Base-by-base conservation (phyloP, 495 filamentous ascomycete genomes). In the Haplographium delicatum region DNA sequence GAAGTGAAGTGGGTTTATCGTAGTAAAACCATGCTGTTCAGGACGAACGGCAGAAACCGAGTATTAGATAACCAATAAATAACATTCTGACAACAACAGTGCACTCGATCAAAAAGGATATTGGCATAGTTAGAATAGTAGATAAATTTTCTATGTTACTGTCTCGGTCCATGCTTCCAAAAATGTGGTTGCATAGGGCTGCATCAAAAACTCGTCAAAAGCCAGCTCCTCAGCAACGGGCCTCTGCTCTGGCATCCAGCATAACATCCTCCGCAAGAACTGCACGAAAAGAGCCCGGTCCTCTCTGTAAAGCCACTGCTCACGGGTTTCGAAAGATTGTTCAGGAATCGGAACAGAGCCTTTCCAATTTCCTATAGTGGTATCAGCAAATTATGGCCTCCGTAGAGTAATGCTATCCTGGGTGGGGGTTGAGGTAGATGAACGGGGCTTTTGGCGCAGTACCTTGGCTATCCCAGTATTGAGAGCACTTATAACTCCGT, bases 341-440 rank as follows among this genome's bases (percentile, higher is more conserved):
- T 68, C 55, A 44, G 64, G 64, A 42, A 69, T 65, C 10, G 50
- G 46, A 43, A 60, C 51, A 9, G 53, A 58, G 27, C 51, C 54
- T 52, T 56, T 65, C 65, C 66, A 67, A 34, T 65, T 65, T 44
- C 66, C 66, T 67, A 44, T 53, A 38, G 27, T 48, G 27, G 43
- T 44, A 49, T 57, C 30, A 57, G 50, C 50, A 57, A 52, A 53
- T 47, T 47, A 43, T 55, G 44, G 37, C 35, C 51, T 54, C 9
- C 23, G 38, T 15, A 54, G 24, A 53, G 40, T 30, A 53, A 53
- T 27, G 37, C 35, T 37, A 51, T 51, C 42, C 46, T 51, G 45
- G 45, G 15, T 28, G n/a, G n/a, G 47, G 51, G 33, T 35, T 35
- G 33, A n/a, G 18, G 9, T 51, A 38, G 43, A 53, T 40, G 33